A percentile compares a stretch with the other conserved stretches of the same genome.
Conservation (phyloP, 805 yeast genomes). For the baker's yeast (Saccharomyces cerevisiae) region DNA sequence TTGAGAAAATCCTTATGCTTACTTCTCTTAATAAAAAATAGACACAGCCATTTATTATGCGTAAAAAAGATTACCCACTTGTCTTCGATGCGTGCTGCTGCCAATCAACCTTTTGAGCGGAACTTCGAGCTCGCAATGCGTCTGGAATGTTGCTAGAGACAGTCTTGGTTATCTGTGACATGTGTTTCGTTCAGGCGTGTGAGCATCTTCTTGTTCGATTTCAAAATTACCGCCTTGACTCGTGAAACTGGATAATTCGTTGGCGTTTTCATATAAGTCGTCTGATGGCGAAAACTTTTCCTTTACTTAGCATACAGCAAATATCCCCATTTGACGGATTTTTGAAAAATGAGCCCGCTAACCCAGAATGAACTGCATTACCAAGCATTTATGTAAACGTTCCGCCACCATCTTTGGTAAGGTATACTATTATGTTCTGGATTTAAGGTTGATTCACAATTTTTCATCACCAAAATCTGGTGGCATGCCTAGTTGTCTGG, state of each 20-base stretch:
- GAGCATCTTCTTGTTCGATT: constrained; percentile 28
- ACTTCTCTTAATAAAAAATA: no score
- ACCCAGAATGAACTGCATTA: constrained; percentile 55
- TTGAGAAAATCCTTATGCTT: neutral
- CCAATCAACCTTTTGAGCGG: neutral
- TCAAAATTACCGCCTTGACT: constrained; percentile 30
- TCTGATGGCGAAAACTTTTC: constrained; percentile 31
- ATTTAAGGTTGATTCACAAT: constrained; percentile 42
- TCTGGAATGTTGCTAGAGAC: neutral
- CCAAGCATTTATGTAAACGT: constrained; percentile 48
- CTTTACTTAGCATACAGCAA: constrained; percentile 54
- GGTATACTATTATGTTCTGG: constrained; percentile 53
- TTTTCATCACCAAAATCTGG: constrained; percentile 58
- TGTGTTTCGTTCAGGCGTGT: neutral
- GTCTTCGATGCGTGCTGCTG: neutral
- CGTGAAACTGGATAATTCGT: constrained; percentile 37
- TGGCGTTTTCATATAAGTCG: constrained; percentile 39
- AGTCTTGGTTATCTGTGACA: constrained; percentile 4
- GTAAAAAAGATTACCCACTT: neutral
- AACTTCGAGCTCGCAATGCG: neutral
- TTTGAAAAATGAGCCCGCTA: constrained; percentile 47
- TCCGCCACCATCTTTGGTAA: constrained; percentile 61
- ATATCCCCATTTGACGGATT: constrained; percentile 39
- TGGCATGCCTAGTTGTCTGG: constrained; percentile 35
- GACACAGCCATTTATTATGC: no score